Evolutionary conservation across 805 yeast species (phyloP), one percentile per base, ranked within the genome.

Genomic region (Maudiozyma saulgeensis): DNA sequence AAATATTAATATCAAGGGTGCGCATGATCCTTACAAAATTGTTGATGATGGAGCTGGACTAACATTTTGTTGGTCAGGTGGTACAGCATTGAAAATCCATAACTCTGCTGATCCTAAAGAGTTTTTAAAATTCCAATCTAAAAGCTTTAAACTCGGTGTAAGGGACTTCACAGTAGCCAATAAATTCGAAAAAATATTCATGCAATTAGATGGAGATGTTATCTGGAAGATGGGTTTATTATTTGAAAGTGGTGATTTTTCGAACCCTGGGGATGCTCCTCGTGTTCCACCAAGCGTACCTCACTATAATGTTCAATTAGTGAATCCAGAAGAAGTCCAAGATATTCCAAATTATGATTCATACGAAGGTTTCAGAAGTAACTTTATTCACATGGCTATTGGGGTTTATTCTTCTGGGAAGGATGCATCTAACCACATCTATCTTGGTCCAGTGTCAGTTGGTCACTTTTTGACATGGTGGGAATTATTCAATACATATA

Each of bases 391-490:
- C 59, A 60, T 76, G 68, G 71, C 82, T 2, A 60, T 69, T 46
- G 71, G 71, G 6, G 65, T 69, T 23, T 59, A 54, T 45, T 62
- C 71, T 13, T 56, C 55, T 7, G 52, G 53, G 52, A 74, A 52
- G 61, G 69, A 49, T 64, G 64, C 75, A n/a, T 73, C 76, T 50
- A 89, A 88, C 61, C 71, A 87, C 5, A 73, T 83, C 4, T 87
- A 88, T 60, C 66, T 89, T 46, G 77, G 88, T 2, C 96, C 96
- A 0, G 71, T 73, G n/a, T 72, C 81, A 0, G 71, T 87, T 51
- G 57, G 69, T 1, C 91, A 84, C 54, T 88, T 89, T 66, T 74
- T 78, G 54, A 66, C 65, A 11, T 90, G 97, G 97, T 88, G 96
- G 95, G 67, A 70, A 35, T 72, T 84, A 52, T 89, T 89, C 63